A percentile compares a stretch with the other conserved stretches of the same genome.
Conservation (phyloP, 192 early-diverging fungal species). For the Dissophora globulifera region DNA sequence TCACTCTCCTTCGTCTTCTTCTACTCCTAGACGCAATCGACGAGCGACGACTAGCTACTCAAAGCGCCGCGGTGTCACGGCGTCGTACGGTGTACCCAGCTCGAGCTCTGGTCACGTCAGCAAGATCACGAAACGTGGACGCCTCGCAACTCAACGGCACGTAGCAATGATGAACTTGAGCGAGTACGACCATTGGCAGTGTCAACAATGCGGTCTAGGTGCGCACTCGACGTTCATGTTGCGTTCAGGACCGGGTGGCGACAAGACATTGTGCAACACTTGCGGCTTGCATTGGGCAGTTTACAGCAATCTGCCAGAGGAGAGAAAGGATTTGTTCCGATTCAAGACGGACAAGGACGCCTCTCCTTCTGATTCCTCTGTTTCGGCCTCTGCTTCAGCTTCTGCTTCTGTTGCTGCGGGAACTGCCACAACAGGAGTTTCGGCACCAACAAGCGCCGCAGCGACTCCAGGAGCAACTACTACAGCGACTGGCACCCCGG, state of each 20-base stretch:
- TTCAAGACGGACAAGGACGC: not conserved
- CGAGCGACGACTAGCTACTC: constrained; percentile 46
- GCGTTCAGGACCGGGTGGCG: constrained; percentile 53
- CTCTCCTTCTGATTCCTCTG: no score
- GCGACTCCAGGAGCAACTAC: not conserved
- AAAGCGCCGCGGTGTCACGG: constrained; percentile 27
- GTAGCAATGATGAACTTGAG: constrained; percentile 30
- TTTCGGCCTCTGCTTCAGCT: no score
- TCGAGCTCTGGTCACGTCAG: not conserved
- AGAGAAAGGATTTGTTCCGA: constrained; percentile 48
- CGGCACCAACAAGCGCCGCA: not conserved
- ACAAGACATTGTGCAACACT: constrained; percentile 55
- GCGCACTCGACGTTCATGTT: constrained; percentile 46
- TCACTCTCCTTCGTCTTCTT: not conserved
- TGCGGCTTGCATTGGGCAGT: constrained; percentile 52
- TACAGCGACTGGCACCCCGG: not conserved
- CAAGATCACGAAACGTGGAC: constrained; percentile 19
- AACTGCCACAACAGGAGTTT: no score
- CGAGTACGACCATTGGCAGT: constrained; percentile 46
- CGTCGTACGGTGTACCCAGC: constrained; percentile 1
- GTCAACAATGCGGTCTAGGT: constrained; percentile 53
- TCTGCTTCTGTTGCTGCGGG: no score
- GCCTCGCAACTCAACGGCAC: not conserved
- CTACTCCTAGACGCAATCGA: constrained; percentile 44
- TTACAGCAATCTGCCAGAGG: constrained; percentile 36